Conservation (phyloP, 768 basidiomycete genomes). For the Cystobasidiopsis lactophilus region DNA sequence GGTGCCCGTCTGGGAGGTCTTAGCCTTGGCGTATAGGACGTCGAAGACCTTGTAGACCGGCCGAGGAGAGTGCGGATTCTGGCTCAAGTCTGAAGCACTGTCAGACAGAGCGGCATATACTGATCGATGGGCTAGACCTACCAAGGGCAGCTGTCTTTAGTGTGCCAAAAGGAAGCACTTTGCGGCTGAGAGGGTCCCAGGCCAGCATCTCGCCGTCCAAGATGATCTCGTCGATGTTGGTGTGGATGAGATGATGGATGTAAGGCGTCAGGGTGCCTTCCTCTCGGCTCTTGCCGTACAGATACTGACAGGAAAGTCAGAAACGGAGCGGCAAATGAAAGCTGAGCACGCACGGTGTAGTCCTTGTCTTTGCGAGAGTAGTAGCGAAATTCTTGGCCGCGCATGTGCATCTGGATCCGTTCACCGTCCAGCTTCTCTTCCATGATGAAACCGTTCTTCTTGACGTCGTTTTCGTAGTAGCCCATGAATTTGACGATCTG, state of each 20-base stretch:
- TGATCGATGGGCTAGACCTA: conserved; percentile 27
- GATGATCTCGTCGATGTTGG: conserved; percentile 60
- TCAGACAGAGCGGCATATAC: neutral
- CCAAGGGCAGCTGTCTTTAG: conserved; percentile 80
- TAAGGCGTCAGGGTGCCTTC: conserved; percentile 70
- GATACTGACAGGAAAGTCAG: conserved; percentile 63
- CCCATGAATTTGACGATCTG: conserved; percentile 67
- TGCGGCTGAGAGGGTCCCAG: conserved; percentile 75
- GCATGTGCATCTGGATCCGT: conserved; percentile 81
- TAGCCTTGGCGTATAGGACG: conserved; percentile 54
- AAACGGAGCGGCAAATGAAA: neutral
- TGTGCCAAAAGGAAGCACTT: conserved; percentile 76
- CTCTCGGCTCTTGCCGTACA: conserved; percentile 53
- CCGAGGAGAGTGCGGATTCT: conserved; percentile 41
- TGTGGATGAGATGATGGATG: conserved; percentile 54
- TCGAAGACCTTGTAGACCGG: conserved; percentile 98
- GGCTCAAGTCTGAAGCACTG: conserved; percentile 16
- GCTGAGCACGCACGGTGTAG: neutral
- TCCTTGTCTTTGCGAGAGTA: conserved; percentile 46
- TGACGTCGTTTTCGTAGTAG: neutral
- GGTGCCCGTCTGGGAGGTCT: conserved; percentile 28
- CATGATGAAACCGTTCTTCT: conserved; percentile 50
- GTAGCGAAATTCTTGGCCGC: conserved; percentile 74
- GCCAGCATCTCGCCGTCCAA: conserved; percentile 97
- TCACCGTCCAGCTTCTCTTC: conserved; percentile 98